phyloP scores from a whole-genome alignment of 805 yeast species.

The Kuraishia ogatae region DNA sequence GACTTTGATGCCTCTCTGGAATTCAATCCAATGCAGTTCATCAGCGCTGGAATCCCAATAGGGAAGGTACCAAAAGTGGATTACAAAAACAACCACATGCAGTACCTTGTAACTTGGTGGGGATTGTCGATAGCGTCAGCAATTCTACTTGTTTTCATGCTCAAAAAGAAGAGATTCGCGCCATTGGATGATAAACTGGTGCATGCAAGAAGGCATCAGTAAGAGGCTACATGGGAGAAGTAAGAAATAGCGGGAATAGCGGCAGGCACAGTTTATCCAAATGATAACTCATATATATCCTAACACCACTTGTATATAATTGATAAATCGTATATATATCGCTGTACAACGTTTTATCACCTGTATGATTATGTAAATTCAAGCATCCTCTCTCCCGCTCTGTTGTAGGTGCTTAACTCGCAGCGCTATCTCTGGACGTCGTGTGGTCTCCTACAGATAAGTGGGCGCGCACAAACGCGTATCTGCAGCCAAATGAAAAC shows the following conservation, averaged over 20 bases:
- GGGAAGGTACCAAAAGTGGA: conserved; percentile 79
- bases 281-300: not conserved
- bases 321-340: not conserved
- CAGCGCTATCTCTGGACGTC: not conserved
- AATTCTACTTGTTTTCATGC: conserved; percentile 48
- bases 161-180: conserved; percentile 30
- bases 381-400: not conserved
- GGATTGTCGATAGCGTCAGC: conserved; percentile 73
- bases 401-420: not conserved
- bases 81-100: conserved; percentile 82
- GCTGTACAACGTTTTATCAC: not conserved
- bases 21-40: conserved; percentile 48
- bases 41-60: conserved; percentile 81
- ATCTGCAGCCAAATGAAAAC: not conserved
- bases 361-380: too few species aligned
- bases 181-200: conserved; percentile 37
- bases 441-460: not conserved
- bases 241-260: too few species aligned
- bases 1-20: conserved; percentile 25
- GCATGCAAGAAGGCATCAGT: conserved; percentile 37
- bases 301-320: not conserved
- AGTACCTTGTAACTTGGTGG: conserved; percentile 92
- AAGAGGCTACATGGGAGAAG: not conserved
- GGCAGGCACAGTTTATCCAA: too few species aligned
- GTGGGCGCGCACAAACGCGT: not conserved